These are phyloP conservation scores for Combretum micranthum DNA, from an alignment of 345 rosid species.

Conservation along the genomic window DNA sequence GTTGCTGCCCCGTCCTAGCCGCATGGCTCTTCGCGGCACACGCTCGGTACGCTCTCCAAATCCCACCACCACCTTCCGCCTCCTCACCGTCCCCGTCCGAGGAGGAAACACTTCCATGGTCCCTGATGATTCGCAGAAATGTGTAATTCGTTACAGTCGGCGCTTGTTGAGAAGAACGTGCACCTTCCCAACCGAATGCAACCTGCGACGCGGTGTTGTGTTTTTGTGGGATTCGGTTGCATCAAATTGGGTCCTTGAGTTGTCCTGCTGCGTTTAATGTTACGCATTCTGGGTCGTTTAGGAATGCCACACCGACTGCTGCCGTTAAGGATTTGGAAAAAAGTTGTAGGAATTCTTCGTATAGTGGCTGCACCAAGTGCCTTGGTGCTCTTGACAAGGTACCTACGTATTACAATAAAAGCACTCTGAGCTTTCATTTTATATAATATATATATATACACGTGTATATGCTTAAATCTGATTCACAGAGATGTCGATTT, in stretches of 20 bases:
- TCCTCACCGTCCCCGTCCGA: constrained; percentile 39
- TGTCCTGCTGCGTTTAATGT: constrained; percentile 97
- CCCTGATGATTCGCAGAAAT: constrained; percentile 97
- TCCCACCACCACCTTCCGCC: constrained; percentile 35
- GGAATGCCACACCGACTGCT: constrained; percentile 81
- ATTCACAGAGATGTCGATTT: no score
- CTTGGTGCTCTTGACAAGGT: constrained; percentile 96
- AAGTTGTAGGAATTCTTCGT: constrained; percentile 81
- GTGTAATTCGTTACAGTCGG: constrained; percentile 87
- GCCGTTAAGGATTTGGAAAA: constrained; percentile 81
- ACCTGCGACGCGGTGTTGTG: constrained; percentile 84
- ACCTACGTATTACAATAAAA: not conserved
- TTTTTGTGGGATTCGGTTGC: constrained; percentile 93
- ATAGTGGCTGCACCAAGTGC: constrained; percentile 90
- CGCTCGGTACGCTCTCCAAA: constrained; percentile 75
- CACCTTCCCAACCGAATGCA: constrained; percentile 81
- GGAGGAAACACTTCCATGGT: constrained; percentile 73
- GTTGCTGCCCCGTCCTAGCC: constrained; percentile 95
- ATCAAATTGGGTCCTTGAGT: constrained; percentile 87
- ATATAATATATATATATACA: not conserved
- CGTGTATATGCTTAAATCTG: no score
- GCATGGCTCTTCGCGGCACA: constrained; percentile 99
- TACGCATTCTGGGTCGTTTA: constrained; percentile 32
- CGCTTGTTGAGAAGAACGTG: constrained; percentile 68
- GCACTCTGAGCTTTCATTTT: not conserved